Base-by-base conservation (phyloP, 2,329 filamentous ascomycete species). In the Fusarium secorum region DNA sequence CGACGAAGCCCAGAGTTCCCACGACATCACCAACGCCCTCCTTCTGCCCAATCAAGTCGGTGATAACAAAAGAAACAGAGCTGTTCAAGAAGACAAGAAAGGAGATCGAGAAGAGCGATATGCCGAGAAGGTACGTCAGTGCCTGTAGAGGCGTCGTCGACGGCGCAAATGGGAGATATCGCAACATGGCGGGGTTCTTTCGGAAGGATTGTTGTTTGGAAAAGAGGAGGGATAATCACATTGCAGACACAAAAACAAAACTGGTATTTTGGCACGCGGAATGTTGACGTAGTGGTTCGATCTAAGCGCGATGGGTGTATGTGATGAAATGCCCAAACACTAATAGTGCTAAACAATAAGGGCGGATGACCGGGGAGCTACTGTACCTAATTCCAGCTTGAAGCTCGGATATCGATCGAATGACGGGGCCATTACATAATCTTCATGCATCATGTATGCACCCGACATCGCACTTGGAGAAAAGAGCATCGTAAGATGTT, bases 21-120 rank as follows among this genome's bases (percentile, higher is more conserved):
- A 95, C 93, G 42, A 94, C 89, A 81, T 94, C 89, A 71, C 93
- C 93, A 13, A 96, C 92, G 74, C 87, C 85, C 68, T 89, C 81
- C 77, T 92, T 91, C 75, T 92, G 86, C 66, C 92, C 92, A 73
- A 97, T 90, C 68, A 94, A 87, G 79, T 95, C 92, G 66, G 93
- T 95, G 66, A 97, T 90, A 64, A 96, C 92, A 81, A 96, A 97
- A 60, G 91, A 94, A 65, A 96, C 86, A 78, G 90, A 91, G 83
- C 90, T 92, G 84, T 96, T 96, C 69, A 97, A 88, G 82, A 97
- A 97, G 76, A 97, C 93, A 72, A 97, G 91, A 83, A 96, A 96
- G 59, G 92, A 91, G 77, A 97, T 96, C 80, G 90, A 93, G 84
- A 95, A 95, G 74, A 97, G 89, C 66, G 92, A 93, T 76, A 96